These are phyloP conservation scores for Patellifolia procumbens DNA, from an alignment of 179 eudicot species.

Conservation along the genomic window DNA sequence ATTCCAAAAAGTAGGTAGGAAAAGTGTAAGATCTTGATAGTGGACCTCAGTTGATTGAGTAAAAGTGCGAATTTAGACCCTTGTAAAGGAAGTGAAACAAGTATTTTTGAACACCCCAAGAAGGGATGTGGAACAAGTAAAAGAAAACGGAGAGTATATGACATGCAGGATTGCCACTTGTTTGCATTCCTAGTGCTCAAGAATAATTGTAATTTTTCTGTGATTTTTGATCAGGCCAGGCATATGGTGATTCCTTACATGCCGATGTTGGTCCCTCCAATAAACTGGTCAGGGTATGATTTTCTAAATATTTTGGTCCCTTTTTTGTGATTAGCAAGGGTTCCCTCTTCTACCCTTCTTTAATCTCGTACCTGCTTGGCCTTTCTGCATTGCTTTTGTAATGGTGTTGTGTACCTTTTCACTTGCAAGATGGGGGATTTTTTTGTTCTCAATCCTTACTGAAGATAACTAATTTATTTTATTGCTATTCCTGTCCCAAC, in stretches of 20 bases:
- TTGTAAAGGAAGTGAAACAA: no score
- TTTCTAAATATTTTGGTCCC: background rate
- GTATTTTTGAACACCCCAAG: no score
- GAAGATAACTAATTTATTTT: background rate
- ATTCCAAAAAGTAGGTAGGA: no score
- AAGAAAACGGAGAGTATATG: no score
- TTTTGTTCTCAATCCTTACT: background rate
- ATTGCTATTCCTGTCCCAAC: background rate
- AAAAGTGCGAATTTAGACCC: no score
- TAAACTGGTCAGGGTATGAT: constrained; percentile 87
- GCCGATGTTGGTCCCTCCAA: constrained; percentile 98
- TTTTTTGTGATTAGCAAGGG: background rate
- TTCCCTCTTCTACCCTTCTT: background rate
- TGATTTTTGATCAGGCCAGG: constrained; percentile 62
- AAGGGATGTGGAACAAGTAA: no score
- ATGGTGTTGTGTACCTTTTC: background rate
- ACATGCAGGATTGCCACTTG: background rate
- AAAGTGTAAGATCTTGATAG: no score
- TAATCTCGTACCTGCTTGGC: background rate
- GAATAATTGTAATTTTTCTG: constrained; percentile 10
- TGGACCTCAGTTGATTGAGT: no score
- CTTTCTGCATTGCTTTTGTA: background rate
- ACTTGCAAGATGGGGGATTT: background rate
- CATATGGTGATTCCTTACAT: constrained; percentile 97
- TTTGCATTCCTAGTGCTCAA: constrained; percentile 6